Base-by-base conservation (phyloP, 2,329 filamentous ascomycete genomes). In the Alternaria arborescens region DNA sequence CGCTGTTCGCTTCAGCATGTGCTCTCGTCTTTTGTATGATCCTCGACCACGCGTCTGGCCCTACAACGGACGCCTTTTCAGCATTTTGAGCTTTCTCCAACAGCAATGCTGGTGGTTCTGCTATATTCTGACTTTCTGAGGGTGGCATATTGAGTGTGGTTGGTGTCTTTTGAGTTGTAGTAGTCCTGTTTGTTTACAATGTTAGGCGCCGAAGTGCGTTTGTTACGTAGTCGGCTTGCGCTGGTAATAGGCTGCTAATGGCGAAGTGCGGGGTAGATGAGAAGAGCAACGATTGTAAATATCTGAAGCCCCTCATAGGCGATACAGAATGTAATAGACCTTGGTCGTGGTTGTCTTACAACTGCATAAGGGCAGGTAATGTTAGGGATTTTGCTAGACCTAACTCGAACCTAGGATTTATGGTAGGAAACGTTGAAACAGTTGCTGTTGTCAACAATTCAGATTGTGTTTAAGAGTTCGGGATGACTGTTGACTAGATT, bases 51-150 rank as follows among this genome's bases (percentile, higher is more conserved):
- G 34, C 44, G 12, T 55, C 52, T 24, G 52, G 34, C 3, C 24
- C 18, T 22, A 44, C 12, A 16, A 54, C 52, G 4, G 51, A 50
- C n/a, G 14, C 30, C 22, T 52, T 52, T 12, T 18, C 28, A 11
- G 58, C 20, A 20, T 55, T 34, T 38, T 40, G 20, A 20, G 64
- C 61, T 11, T n/a, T 40, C 10, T 43, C 43, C 5, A 50, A 14
- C 36, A 66, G 47, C 58, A 50, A 61, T 43, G 34, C 51, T 22
- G 55, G 55, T 3, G 52, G 14, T 22, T 41, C 50, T 38, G 18
- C 14, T n/a, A 48, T 16, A 11, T 50, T n/a, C 8, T 6, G 12
- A 22, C 43, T 48, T 0, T 48, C 52, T 20, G 42, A 5, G 1
- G 6, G 6, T 26, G 18, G 40, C 57, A 61, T 61, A 4, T 36